Evolutionary conservation across 176 grass and related monocot genomes (phyloP).

Genomic region (Thalia dealbata): DNA sequence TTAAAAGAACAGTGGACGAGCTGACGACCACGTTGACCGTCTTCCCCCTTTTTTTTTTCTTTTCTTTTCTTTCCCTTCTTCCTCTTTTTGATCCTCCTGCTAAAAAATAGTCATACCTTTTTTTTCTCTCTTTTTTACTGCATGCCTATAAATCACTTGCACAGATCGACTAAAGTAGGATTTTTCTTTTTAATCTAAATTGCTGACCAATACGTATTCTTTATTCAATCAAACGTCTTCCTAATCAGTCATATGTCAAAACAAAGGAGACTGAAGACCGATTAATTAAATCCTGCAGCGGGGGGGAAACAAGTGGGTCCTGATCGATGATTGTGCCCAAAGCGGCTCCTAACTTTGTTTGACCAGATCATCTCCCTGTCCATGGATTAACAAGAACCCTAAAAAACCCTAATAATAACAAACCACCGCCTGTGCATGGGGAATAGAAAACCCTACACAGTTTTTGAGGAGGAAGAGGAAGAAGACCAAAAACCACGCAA

Average conservation of each 20-base stretch:
- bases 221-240: no score
- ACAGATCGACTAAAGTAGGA: no score
- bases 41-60: not conserved
- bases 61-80: not conserved
- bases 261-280: no score
- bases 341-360: not conserved
- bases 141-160: no score
- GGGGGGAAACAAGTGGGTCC: constrained; percentile 2
- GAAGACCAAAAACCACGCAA: no score
- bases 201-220: no score
- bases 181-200: no score
- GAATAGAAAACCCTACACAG: not conserved
- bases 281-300: not conserved
- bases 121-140: no score
- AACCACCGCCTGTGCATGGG: not conserved
- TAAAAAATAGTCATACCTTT: no score
- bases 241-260: no score
- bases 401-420: not conserved
- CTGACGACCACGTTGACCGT: not conserved
- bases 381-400: not conserved
- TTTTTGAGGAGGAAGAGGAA: not conserved
- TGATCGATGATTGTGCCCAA: constrained; percentile 8
- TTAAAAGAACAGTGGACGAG: not conserved
- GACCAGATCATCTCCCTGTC: not conserved
- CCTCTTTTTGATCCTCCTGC: not conserved